Evolutionary conservation across 768 basidiomycete genomes (phyloP).

Genomic region (Boletus eberwhitei): DNA sequence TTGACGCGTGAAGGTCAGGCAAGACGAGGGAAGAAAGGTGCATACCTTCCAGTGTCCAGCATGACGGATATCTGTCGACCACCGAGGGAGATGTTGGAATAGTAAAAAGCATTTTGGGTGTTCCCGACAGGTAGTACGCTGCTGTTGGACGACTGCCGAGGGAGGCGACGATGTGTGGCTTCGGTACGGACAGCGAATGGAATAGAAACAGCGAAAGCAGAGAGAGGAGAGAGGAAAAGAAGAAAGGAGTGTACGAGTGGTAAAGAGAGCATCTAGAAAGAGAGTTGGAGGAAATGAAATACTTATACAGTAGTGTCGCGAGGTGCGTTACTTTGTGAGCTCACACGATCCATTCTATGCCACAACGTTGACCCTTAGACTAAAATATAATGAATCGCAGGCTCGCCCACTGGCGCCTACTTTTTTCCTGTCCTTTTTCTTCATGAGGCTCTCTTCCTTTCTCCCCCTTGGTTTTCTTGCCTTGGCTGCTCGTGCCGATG

Average conservation of each 20-base stretch:
- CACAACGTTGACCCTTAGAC: neutral
- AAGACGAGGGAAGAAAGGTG: neutral
- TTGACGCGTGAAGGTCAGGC: neutral
- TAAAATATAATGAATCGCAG: neutral
- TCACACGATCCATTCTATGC: no score
- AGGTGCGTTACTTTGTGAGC: no score
- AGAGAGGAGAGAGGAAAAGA: constrained; percentile 11
- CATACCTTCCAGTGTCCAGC: constrained; percentile 75
- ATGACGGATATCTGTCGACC: constrained; percentile 56
- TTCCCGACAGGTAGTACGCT: constrained; percentile 49
- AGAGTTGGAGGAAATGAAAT: no score
- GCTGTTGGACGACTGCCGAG: constrained; percentile 25
- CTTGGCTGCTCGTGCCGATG: constrained; percentile 2
- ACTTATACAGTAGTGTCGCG: no score
- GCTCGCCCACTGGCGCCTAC: neutral
- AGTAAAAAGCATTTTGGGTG: constrained; percentile 71
- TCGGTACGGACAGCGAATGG: constrained; percentile 27
- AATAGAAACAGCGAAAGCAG: constrained; percentile 31
- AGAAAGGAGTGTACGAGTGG: constrained; percentile 23
- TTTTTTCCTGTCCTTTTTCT: neutral
- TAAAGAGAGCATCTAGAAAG: constrained; percentile 24
- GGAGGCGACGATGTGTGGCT: neutral
- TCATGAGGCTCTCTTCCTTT: constrained; percentile 1
- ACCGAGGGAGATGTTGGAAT: constrained; percentile 66
- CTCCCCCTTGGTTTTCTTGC: constrained; percentile 11